Evolutionary conservation across 192 early-diverging fungal genomes (phyloP).

Genomic region (Coemansia biformis): DNA sequence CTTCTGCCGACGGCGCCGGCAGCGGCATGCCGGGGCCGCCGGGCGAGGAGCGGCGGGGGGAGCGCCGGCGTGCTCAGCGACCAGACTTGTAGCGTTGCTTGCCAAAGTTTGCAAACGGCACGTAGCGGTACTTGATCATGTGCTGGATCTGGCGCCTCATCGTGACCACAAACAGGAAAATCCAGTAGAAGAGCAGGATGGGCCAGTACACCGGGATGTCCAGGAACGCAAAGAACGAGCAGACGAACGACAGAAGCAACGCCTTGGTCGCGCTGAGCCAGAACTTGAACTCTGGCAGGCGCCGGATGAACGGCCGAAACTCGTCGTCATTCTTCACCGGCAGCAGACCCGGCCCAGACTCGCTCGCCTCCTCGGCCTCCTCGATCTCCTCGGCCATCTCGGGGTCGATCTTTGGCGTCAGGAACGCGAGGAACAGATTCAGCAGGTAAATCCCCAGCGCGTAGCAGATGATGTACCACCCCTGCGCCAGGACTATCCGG

Average conservation of each 20-base stretch:
- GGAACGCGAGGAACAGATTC: conserved; percentile 90
- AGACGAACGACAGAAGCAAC: conserved; percentile 73
- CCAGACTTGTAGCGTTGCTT: conserved; percentile 59
- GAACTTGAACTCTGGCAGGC: conserved; percentile 98
- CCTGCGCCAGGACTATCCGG: conserved; percentile 74
- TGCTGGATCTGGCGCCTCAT: conserved; percentile 97
- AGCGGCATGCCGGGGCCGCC: too few relatives aligned
- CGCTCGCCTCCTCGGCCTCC: conserved; percentile 45
- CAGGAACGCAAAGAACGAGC: conserved; percentile 81
- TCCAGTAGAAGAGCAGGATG: conserved; percentile 93
- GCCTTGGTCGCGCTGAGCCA: conserved; percentile 87
- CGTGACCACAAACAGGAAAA: conserved; percentile 87
- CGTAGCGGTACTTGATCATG: conserved; percentile 93
- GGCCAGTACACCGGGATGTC: conserved; percentile 99
- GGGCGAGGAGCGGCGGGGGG: too few relatives aligned
- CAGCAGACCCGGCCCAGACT: conserved; percentile 56
- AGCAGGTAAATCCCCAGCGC: conserved; percentile 91
- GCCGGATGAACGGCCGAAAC: conserved; percentile 93
- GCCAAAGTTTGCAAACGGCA: conserved; percentile 74
- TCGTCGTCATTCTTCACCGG: conserved; percentile 89
- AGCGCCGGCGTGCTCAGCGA: too few relatives aligned
- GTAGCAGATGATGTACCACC: conserved; percentile 97
- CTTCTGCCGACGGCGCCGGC: too few relatives aligned
- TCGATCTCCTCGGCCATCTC: conserved; percentile 49
- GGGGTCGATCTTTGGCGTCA: conserved; percentile 96